Evolutionary conservation across 257 asterid genomes (phyloP), one percentile per base, ranked within the genome.

Genomic region (Solanum medicagineum): DNA sequence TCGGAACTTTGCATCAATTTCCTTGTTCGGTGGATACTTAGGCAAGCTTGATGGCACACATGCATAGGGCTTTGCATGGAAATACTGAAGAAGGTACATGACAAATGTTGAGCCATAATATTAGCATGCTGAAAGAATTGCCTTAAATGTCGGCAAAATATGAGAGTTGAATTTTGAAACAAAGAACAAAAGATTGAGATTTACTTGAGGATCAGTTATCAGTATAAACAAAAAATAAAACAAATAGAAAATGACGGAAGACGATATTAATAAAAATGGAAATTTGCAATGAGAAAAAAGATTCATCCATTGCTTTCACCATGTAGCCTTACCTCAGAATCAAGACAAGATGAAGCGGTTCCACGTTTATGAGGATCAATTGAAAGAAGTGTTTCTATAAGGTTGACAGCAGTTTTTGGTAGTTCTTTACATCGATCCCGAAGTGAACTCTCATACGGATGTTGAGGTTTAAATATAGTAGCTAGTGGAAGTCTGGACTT

Each of bases 1-100:
- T 10, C 98, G 95, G 89, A 90, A 84, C 90, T 93, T 95, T 22
- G 98, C 98, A 88, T 97, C 99, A 45, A 95, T 94, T 93, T 97
- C 99, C 84, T 92, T 97, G 90, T 92, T 95, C 7, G 98, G 99
- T 8, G 97, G 98, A 89, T 89, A 94, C 85, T 89, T 92, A 0
- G 98, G 98, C 91, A 97, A 32, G 90, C 93, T 91, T 60, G 94
- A 90, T 8, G 98, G 99, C 11, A 91, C 96, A 85, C 98, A 97
- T 2, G 97, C 95, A 32, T 92, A 91, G 5, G 99, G 99, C 82
- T 88, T 89, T 36, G 94, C 88, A 11, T 5, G 73, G 89, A 97
- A 97, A 86, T 97, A 95, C 99, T 95, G 89, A 60, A 15, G 47
- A 44, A 9, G 20, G 51, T 54, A 73, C 24, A 85, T 24, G 44